These are phyloP conservation scores for Fragaria vesca DNA, from an alignment of 306 rosid genomes.

Conservation along the genomic window DNA sequence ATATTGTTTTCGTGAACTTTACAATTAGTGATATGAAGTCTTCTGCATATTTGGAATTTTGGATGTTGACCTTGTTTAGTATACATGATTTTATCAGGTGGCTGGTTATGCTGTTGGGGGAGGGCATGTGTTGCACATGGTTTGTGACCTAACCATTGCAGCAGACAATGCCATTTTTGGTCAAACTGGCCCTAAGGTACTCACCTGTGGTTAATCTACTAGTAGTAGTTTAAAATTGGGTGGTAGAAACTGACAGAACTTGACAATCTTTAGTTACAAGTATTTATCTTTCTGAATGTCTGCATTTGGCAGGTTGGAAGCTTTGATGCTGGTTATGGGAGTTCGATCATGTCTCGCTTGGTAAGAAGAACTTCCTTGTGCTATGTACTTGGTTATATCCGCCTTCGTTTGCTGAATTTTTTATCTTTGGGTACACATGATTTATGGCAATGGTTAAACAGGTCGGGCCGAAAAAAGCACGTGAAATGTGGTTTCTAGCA, in stretches of 20 bases:
- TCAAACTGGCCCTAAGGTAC: conserved; percentile 98
- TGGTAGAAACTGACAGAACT: neutral
- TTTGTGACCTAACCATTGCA: conserved; percentile 89
- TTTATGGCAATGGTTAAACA: conserved; percentile 26
- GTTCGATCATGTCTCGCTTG: conserved; percentile 93
- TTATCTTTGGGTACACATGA: neutral
- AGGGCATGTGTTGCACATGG: conserved; percentile 82
- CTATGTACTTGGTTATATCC: neutral
- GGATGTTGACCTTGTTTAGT: neutral
- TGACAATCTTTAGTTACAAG: neutral
- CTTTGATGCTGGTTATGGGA: conserved; percentile 98
- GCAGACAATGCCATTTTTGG: conserved; percentile 93
- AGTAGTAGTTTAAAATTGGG: neutral
- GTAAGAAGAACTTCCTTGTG: conserved; percentile 35
- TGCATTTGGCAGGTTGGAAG: conserved; percentile 73
- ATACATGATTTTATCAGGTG: conserved; percentile 43
- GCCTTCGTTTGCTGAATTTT: neutral
- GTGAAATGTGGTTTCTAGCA: conserved; percentile 87
- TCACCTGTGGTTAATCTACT: neutral
- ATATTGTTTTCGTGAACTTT: neutral
- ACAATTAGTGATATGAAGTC: neutral
- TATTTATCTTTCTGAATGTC: neutral
- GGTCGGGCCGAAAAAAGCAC: conserved; percentile 90
- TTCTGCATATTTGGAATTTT: neutral
- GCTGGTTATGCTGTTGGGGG: conserved; percentile 97